phyloP scores from a whole-genome alignment of 2,329 filamentous ascomycete species.

The Penicillium sp. region DNA sequence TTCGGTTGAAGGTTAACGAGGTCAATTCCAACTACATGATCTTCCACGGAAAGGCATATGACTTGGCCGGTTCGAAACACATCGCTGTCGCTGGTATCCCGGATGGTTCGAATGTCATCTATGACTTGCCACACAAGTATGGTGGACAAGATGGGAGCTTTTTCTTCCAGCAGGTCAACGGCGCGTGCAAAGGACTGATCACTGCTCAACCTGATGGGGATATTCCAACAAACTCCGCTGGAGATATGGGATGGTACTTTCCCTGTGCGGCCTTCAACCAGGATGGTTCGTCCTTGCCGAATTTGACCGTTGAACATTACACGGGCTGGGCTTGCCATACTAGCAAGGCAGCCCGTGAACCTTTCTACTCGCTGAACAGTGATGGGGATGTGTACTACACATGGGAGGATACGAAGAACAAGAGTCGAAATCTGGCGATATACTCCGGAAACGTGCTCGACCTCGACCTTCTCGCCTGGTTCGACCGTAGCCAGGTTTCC shows the following conservation, averaged over 20 bases:
- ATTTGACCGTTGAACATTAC: slow-evolving; percentile 66
- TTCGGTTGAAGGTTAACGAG: slow-evolving; percentile 71
- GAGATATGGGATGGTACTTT: slow-evolving; percentile 90
- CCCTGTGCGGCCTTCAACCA: slow-evolving; percentile 87
- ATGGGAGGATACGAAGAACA: slow-evolving; percentile 88
- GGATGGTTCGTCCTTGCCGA: slow-evolving; percentile 73
- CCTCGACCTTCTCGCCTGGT: slow-evolving; percentile 78
- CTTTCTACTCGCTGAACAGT: slow-evolving; percentile 64
- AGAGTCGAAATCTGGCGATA: slow-evolving; percentile 78
- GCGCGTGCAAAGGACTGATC: slow-evolving; percentile 86
- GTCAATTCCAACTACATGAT: slow-evolving; percentile 83
- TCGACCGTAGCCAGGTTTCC: slow-evolving; percentile 69
- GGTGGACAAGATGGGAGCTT: slow-evolving; percentile 92
- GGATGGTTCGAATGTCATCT: slow-evolving; percentile 67
- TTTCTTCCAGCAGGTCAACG: slow-evolving; percentile 96
- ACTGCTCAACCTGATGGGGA: slow-evolving; percentile 55
- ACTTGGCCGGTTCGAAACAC: slow-evolving; percentile 67
- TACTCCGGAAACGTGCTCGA: slow-evolving; percentile 93
- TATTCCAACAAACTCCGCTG: slow-evolving; percentile 64
- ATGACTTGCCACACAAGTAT: slow-evolving; percentile 70
- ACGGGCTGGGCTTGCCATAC: slow-evolving; percentile 86
- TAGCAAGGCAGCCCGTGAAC: slow-evolving; percentile 54
- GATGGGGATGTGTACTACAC: slow-evolving; percentile 89
- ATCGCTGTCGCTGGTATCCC: slow-evolving; percentile 72
- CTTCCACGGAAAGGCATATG: slow-evolving; percentile 84